Percentiles rank a stretch among this genome's conserved stretches.
phyloP scores from a whole-genome alignment of 176 grass and related monocot genomes.

The Microstegium vimineum region DNA sequence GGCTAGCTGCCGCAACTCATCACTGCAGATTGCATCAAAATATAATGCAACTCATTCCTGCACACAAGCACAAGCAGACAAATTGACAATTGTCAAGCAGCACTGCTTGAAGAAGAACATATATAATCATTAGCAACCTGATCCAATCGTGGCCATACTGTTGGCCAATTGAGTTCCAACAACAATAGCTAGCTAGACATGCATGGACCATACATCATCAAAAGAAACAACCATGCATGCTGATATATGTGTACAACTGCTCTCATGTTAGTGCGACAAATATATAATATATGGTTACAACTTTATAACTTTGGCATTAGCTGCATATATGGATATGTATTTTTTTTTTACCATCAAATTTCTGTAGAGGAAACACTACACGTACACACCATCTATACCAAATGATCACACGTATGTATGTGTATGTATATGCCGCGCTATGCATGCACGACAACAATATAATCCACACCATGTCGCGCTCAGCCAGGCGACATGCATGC shows the following conservation, averaged over 20 bases:
- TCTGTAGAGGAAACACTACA: background rate
- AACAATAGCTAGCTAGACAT: background rate
- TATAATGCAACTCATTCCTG: background rate
- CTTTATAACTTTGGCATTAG: background rate
- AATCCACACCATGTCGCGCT: background rate
- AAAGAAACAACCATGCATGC: background rate
- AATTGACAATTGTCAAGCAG: background rate
- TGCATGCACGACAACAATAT: background rate
- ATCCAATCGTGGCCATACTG: background rate
- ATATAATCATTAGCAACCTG: background rate
- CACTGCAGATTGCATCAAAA: background rate
- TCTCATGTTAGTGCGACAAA: background rate
- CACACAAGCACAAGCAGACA: background rate
- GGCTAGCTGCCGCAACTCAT: background rate
- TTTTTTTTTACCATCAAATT: constrained; percentile 1
- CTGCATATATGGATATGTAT: background rate
- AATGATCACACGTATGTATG: background rate
- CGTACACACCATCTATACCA: background rate
- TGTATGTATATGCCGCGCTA: background rate
- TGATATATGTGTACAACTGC: background rate
- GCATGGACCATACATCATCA: background rate
- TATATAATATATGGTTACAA: background rate
- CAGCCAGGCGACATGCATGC: no score
- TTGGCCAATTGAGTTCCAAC: background rate
- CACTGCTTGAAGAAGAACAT: background rate